These are phyloP conservation scores for Orobanche coerulescens DNA, from an alignment of 257 asterid species.

Conservation along the genomic window DNA sequence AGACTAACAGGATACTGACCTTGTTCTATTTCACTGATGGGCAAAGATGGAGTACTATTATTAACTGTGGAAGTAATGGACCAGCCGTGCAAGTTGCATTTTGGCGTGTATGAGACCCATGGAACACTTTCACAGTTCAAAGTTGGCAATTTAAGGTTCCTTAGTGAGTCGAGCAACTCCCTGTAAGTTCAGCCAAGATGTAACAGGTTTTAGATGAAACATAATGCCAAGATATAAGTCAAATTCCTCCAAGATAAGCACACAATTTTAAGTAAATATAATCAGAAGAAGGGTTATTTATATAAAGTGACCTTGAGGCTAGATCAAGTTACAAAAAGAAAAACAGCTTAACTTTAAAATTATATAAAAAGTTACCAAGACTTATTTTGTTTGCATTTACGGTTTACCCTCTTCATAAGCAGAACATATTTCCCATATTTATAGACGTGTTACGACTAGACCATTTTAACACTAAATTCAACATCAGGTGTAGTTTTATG, in stretches of 20 bases:
- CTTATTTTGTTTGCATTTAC: too few species aligned
- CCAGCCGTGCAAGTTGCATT: slow-evolving; percentile 79
- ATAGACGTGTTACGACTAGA: too few species aligned
- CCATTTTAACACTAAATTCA: too few species aligned
- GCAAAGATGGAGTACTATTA: slow-evolving; percentile 26
- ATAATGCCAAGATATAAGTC: slow-evolving; percentile 6
- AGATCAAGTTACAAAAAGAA: slow-evolving; percentile 2
- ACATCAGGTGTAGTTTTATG: too few species aligned
- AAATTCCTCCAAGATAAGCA: background rate
- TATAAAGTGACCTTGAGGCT: too few species aligned
- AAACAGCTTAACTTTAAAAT: too few species aligned
- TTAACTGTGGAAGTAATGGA: slow-evolving; percentile 31
- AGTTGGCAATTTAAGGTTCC: slow-evolving; percentile 74
- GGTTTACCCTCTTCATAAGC: too few species aligned
- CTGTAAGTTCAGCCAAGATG: slow-evolving; percentile 60
- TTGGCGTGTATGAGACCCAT: slow-evolving; percentile 72
- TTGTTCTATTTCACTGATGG: slow-evolving; percentile 40
- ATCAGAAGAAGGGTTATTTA: too few species aligned
- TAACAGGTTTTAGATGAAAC: slow-evolving; percentile 26
- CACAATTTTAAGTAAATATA: slow-evolving; percentile 8
- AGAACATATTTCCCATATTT: too few species aligned
- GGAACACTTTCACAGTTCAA: slow-evolving; percentile 68
- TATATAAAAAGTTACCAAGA: too few species aligned
- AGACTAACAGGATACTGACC: slow-evolving; percentile 32
- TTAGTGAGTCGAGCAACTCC: slow-evolving; percentile 67